These are phyloP conservation scores for Hyphodiscus sp. DNA, from an alignment of 2,329 filamentous ascomycete genomes.

Conservation along the genomic window DNA sequence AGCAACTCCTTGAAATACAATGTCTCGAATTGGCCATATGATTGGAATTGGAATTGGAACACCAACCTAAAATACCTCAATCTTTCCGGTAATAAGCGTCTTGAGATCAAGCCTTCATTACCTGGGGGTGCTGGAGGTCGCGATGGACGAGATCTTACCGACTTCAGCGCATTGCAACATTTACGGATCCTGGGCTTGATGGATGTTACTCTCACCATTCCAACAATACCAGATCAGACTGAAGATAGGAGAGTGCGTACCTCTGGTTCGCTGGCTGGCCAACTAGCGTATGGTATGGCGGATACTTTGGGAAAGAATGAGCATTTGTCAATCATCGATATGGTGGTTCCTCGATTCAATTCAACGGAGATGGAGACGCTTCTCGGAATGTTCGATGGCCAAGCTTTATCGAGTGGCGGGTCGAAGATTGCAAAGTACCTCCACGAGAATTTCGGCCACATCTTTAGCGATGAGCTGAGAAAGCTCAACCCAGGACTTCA, in stretches of 20 bases:
- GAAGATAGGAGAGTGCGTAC: constrained; percentile 93
- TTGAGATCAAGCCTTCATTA: constrained; percentile 80
- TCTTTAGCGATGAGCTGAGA: constrained; percentile 77
- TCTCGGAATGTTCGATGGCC: constrained; percentile 92
- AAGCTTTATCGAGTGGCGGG: constrained; percentile 79
- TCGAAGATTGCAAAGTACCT: constrained; percentile 95
- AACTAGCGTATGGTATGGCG: constrained; percentile 93
- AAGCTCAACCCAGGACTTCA: constrained; percentile 56
- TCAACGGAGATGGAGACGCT: constrained; percentile 85
- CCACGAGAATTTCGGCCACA: constrained; percentile 88
- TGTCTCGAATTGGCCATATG: constrained; percentile 96
- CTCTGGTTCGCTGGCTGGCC: constrained; percentile 88
- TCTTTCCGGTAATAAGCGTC: constrained; percentile 88
- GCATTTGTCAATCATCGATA: constrained; percentile 89
- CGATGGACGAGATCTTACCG: constrained; percentile 68
- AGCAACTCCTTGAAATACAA: constrained; percentile 98
- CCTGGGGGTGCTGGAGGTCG: constrained; percentile 63
- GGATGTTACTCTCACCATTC: constrained; percentile 94
- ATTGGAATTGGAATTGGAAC: constrained; percentile 99
- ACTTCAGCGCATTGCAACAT: constrained; percentile 80
- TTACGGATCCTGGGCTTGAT: constrained; percentile 87
- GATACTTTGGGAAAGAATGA: constrained; percentile 90
- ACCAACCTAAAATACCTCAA: constrained; percentile 92
- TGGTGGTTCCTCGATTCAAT: constrained; percentile 88
- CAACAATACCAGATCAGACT: constrained; percentile 88